These are phyloP conservation scores for Ganoderma resinaceum DNA, from an alignment of 1,284 basidiomycete species.

Conservation along the genomic window DNA sequence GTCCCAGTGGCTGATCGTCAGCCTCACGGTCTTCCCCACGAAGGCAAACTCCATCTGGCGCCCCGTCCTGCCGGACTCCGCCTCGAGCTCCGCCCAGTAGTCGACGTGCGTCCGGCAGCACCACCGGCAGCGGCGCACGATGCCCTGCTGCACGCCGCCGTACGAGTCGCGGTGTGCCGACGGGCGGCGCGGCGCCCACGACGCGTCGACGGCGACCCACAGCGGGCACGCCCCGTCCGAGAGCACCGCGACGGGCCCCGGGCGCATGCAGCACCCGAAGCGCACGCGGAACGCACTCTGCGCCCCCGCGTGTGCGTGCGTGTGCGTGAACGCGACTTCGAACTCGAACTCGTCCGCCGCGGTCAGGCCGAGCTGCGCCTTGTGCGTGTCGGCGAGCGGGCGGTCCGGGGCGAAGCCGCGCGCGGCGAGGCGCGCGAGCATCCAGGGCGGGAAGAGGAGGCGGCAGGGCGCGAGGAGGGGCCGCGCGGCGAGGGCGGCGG, in stretches of 20 bases:
- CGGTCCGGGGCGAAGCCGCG: constrained; percentile 7
- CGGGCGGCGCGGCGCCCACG: constrained; percentile 3
- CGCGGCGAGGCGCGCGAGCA: constrained; percentile 14
- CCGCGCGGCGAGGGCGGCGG: constrained; percentile 1
- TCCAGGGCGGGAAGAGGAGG: constrained; percentile 12
- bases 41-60: constrained; percentile 13
- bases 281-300: not conserved
- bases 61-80: constrained; percentile 7
- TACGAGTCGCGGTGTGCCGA: not conserved
- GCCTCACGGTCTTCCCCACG: constrained; percentile 5
- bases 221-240: constrained; percentile 1
- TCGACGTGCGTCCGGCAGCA: constrained; percentile 16
- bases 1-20: constrained; percentile 19
- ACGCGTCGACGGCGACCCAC: constrained; percentile 14
- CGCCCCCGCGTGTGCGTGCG: too few species aligned
- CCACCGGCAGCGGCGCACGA: constrained; percentile 11
- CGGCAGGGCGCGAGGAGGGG: constrained; percentile 16
- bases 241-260: not conserved
- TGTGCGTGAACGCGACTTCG: constrained; percentile 11
- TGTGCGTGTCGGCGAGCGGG: not conserved
- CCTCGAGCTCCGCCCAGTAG: constrained; percentile 15
- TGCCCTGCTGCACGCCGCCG: not conserved
- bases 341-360: constrained; percentile 9
- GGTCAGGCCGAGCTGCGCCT: not conserved
- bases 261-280: constrained; percentile 16